Percentiles rank a stretch among this genome's conserved stretches.
Conservation (phyloP, 495 filamentous ascomycete genomes). For the Neohortaea acidophila region DNA sequence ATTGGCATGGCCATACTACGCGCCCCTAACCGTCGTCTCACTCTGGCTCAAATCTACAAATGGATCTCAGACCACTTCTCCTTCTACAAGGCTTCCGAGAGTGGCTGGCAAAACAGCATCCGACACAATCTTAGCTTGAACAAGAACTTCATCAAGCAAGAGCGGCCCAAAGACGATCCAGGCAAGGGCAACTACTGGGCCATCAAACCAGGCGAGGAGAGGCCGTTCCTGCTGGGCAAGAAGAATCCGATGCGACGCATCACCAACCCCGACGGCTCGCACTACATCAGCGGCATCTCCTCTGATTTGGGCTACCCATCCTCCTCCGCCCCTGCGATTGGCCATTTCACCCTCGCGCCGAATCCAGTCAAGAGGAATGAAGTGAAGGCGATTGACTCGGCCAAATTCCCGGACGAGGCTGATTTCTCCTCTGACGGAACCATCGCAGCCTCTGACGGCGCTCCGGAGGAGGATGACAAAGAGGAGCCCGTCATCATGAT, state of each 20-base stretch:
- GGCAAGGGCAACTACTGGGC: conserved; percentile 99
- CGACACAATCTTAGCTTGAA: conserved; percentile 95
- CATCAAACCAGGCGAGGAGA: conserved; percentile 75
- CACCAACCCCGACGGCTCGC: conserved; percentile 25
- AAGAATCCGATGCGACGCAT: conserved; percentile 54
- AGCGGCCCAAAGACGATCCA: conserved; percentile 90
- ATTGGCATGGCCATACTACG: conserved; percentile 96
- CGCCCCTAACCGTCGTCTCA: conserved; percentile 67
- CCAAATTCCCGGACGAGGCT: conserved; percentile 34
- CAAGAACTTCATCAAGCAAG: conserved; percentile 92
- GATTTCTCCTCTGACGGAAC: conserved; percentile 93
- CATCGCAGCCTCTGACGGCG: conserved; percentile 69
- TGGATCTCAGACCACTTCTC: conserved; percentile 93
- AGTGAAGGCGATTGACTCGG: conserved; percentile 25
- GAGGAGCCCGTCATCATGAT: conserved; percentile 29
- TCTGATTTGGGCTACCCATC: conserved; percentile 19
- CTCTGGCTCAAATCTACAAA: conserved; percentile 94
- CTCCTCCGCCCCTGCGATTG: conserved; percentile 23
- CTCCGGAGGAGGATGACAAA: conserved; percentile 45
- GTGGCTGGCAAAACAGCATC: conserved; percentile 98
- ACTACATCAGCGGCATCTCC: conserved; percentile 19
- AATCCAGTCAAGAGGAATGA: conserved; percentile 17
- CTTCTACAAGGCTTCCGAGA: conserved; percentile 67
- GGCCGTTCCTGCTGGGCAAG: conserved; percentile 79
- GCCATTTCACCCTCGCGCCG: conserved; percentile 30